Percentiles rank a stretch among this genome's conserved stretches.
These are phyloP conservation scores for Knufia fluminis DNA, from an alignment of 2,329 filamentous ascomycete species.

Conservation along the genomic window DNA sequence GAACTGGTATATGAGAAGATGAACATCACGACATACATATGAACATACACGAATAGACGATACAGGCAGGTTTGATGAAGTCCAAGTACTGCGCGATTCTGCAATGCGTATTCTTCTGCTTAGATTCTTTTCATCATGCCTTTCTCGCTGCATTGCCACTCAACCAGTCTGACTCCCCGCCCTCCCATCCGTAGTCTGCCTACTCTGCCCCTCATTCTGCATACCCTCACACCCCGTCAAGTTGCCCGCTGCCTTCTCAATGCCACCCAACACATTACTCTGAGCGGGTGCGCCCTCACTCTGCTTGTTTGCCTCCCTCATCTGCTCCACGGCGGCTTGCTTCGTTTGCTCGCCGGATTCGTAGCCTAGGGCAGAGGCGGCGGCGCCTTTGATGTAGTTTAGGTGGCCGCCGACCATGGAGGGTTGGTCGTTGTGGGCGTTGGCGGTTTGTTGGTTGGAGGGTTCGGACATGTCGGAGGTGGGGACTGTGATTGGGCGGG, in stretches of 20 bases:
- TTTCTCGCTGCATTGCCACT: no score
- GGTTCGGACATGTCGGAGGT: not conserved
- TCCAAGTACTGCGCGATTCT: not conserved
- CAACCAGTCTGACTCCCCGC: slow-evolving; percentile 16
- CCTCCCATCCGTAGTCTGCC: slow-evolving; percentile 15
- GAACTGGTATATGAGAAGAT: not conserved
- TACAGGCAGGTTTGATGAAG: no score
- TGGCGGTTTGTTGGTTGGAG: no score
- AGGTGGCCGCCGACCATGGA: slow-evolving; percentile 20
- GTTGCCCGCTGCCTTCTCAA: slow-evolving; percentile 19
- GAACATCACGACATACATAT: no score
- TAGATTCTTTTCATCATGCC: no score
- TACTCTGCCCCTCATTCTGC: slow-evolving; percentile 17
- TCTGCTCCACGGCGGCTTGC: slow-evolving; percentile 17
- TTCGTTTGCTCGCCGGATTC: slow-evolving; percentile 20
- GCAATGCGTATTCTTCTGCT: not conserved
- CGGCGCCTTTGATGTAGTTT: slow-evolving; percentile 22
- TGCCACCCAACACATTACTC: slow-evolving; percentile 15
- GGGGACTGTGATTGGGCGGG: not conserved
- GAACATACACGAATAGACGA: no score
- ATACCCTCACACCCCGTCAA: slow-evolving; percentile 22
- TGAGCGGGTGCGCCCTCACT: slow-evolving; percentile 13
- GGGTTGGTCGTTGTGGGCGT: slow-evolving; percentile 12
- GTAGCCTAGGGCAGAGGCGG: slow-evolving; percentile 19
- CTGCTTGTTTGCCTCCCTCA: slow-evolving; percentile 18